These are phyloP conservation scores for Rutstroemia sp. DNA, from an alignment of 2,329 filamentous ascomycete genomes.

Conservation along the genomic window DNA sequence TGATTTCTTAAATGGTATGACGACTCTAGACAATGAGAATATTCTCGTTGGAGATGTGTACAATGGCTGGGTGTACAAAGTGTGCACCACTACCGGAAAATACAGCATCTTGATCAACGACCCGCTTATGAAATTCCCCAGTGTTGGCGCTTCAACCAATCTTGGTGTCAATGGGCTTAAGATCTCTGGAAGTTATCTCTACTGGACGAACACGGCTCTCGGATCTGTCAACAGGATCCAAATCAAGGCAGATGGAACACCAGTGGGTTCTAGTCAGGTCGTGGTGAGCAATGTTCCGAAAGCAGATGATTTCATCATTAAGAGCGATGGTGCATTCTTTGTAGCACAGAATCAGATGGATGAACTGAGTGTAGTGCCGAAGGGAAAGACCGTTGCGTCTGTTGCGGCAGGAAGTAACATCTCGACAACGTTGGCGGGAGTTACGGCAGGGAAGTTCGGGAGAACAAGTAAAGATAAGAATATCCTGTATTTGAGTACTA, in stretches of 20 bases:
- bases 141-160: conserved; percentile 7
- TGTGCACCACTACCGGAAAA: conserved; percentile 19
- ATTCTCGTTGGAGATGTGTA: conserved; percentile 22
- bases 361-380: conserved; percentile 7
- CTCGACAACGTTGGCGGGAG: conserved; percentile 13
- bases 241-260: conserved; percentile 14
- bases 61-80: conserved; percentile 19
- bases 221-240: conserved; percentile 18
- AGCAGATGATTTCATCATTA: conserved; percentile 15
- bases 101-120: conserved; percentile 23
- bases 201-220: conserved; percentile 24
- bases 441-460: conserved; percentile 15
- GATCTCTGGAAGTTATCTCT: conserved; percentile 19
- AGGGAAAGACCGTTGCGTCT: neutral
- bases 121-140: conserved; percentile 15
- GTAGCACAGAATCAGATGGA: conserved; percentile 12
- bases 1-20: conserved; percentile 26
- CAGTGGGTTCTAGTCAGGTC: conserved; percentile 8
- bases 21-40: conserved; percentile 10
- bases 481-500: conserved; percentile 15
- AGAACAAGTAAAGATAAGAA: conserved; percentile 6
- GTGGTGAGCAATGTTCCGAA: conserved; percentile 8
- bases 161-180: conserved; percentile 25
- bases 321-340: conserved; percentile 10
- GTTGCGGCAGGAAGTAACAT: conserved; percentile 10